Evolutionary conservation across 2,329 filamentous ascomycete species (phyloP), one percentile per base, ranked within the genome.

Genomic region (Fusarium sp.): DNA sequence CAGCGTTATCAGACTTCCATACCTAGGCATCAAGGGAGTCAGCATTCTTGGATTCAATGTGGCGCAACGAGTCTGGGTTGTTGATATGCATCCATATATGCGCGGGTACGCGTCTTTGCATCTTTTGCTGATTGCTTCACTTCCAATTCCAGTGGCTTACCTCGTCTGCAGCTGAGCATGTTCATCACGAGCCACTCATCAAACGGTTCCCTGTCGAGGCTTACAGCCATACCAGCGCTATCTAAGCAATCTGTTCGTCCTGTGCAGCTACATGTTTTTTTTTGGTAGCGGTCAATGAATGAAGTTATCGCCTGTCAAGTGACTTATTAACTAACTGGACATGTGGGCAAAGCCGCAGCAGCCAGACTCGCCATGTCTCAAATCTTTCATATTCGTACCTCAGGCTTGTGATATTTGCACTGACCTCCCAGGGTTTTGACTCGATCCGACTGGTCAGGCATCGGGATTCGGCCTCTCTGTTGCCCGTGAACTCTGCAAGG

Each of bases 111-210:
- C 35, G 44, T 58, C 54, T 46, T 65, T 50, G 57, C 51, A 58
- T 42, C 36, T 39, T 19, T 47, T 57, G 43, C 49, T 58, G 51
- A 64, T 61, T 62, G 46, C 61, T 65, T 62, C 49, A 56, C 36
- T 45, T 65, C 22, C 62, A 64, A 64, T 67, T 64, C 48, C 63
- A 46, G 63, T 67, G 58, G 63, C 58, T 53, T 49, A 48, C 25
- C 22, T 41, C 35, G 45, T 53, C 50, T 53, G 49, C 50, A 53
- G 47, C 38, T 28, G 38, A 19, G 32, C 38, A 52, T 41, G 46
- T n/a, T 26, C 19, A 64, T 65, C 62, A 64, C 63, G 53, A 66
- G 63, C 54, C 32, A 54, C 53, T 38, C n/a, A 11, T 38, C 29
- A 12, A 22, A 32, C 9, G 11, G n/a, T 34, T 31, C 32, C 25